Base-by-base conservation (phyloP, 2,329 filamentous ascomycete genomes). In the Sporothrix pallida region DNA sequence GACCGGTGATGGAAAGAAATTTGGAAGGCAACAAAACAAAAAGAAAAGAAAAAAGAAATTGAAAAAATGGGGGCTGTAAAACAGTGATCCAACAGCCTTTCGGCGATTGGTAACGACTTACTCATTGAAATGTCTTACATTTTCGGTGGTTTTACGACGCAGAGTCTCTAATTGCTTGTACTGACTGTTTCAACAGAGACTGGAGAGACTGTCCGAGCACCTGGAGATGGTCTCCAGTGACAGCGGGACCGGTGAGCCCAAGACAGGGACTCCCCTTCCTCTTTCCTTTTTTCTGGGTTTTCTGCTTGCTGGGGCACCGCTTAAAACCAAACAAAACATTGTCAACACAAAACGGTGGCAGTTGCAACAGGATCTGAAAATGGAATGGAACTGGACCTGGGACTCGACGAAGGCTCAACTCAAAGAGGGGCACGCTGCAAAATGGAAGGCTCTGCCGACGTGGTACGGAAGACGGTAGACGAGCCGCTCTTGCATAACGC, bases 401-500 rank as follows among this genome's bases (percentile, higher is more conserved):
- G 23, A 26, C 23, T 26, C 23, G 23, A 26, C 23, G 23, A 26
- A 26, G 23, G 23, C 23, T 26, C 23, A 12, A 23, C 20, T 23
- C 20, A 23, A 13, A 67, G 12, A 20, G 60, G 42, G 37, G 37
- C 10, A n/a, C 20, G 23, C 37, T 2, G 8, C 3, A 46, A 20
- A 23, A 20, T 17, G 60, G 15, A 65, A 46, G 20, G 62, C 62
- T 67, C 42, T 69, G 65, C 65, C 65, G 31, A 69, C 17, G 46
- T 50, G 15, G 26, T 20, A 56, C 42, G 44, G 37, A 23, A 44
- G 37, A 50, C 20, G 44, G 69, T 20, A 60, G 44, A 31, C 56
- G 56, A 71, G 70, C 69, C 70, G 70, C 70, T n/a, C 23, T 17
- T 63, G 70, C 70, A 71, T 71, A 44, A 50, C 44, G 42, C 26